phyloP scores from a whole-genome alignment of 805 yeast species.

The Millerozyma miso region DNA sequence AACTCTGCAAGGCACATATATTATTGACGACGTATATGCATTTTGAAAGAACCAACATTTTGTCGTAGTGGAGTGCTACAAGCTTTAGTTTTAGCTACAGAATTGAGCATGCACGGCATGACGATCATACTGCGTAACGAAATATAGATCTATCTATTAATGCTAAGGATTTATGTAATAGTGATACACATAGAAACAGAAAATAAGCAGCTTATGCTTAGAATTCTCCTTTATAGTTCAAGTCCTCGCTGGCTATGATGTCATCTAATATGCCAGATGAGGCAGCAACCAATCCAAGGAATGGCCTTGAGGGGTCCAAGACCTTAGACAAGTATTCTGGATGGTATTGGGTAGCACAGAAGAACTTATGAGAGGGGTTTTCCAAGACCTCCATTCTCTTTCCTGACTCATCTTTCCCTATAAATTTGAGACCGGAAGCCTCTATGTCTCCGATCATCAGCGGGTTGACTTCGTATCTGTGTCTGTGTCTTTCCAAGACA shows the following conservation, averaged over 20 bases:
- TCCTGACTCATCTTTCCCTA: conserved; percentile 88
- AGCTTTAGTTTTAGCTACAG: too few relatives aligned
- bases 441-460: conserved; percentile 68
- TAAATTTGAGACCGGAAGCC: conserved; percentile 74
- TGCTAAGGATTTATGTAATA: background rate
- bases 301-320: conserved; percentile 93
- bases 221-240: conserved; percentile 42
- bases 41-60: too few relatives aligned
- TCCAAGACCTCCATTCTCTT: conserved; percentile 94
- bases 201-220: conserved; percentile 10
- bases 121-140: background rate
- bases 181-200: background rate
- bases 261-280: conserved; percentile 76
- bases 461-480: conserved; percentile 96
- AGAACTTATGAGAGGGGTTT: conserved; percentile 81
- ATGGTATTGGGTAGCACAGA: conserved; percentile 94
- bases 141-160: background rate
- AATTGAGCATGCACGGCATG: background rate
- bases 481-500: conserved; percentile 94
- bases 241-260: conserved; percentile 46
- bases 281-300: conserved; percentile 94
- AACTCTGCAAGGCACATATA: too few relatives aligned
- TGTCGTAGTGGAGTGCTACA: too few relatives aligned
- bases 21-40: too few relatives aligned
- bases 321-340: conserved; percentile 98